Evolutionary conservation across 2,329 filamentous ascomycete genomes (phyloP).

Genomic region (Penicillium sp.): DNA sequence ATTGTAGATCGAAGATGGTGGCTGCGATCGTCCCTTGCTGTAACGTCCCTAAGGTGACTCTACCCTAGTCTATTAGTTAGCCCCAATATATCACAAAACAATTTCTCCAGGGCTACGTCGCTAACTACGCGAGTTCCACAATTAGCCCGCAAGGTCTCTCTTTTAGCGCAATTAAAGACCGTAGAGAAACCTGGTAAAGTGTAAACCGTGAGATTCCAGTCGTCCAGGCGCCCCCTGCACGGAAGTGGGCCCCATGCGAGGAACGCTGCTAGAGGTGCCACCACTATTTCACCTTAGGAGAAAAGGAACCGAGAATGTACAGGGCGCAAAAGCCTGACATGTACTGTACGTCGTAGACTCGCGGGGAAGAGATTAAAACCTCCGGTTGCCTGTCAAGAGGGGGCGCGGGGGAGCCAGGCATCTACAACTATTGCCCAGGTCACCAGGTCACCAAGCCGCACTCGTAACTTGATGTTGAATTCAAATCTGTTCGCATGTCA

Average conservation of each 20-base stretch:
- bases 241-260: background rate
- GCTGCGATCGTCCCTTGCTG: constrained; percentile 9
- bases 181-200: background rate
- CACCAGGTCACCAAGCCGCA: background rate
- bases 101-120: background rate
- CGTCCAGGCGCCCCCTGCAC: background rate
- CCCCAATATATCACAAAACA: background rate
- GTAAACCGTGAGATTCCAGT: background rate
- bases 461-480: background rate
- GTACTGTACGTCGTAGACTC: background rate
- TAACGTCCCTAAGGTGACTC: background rate
- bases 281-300: background rate
- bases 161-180: background rate
- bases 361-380: too few species aligned
- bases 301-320: constrained; percentile 7
- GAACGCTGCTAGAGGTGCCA: background rate
- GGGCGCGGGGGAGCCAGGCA: background rate
- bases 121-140: background rate
- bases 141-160: background rate
- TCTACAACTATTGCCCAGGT: constrained; percentile 18
- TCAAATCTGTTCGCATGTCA: background rate
- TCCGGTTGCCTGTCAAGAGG: background rate
- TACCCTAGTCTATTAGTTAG: background rate
- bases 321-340: background rate
- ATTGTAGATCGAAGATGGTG: background rate